A percentile compares a stretch with the other conserved stretches of the same genome.
Conservation (phyloP, 2,329 filamentous ascomycete genomes). For the Aspergillus costaricaensis region DNA sequence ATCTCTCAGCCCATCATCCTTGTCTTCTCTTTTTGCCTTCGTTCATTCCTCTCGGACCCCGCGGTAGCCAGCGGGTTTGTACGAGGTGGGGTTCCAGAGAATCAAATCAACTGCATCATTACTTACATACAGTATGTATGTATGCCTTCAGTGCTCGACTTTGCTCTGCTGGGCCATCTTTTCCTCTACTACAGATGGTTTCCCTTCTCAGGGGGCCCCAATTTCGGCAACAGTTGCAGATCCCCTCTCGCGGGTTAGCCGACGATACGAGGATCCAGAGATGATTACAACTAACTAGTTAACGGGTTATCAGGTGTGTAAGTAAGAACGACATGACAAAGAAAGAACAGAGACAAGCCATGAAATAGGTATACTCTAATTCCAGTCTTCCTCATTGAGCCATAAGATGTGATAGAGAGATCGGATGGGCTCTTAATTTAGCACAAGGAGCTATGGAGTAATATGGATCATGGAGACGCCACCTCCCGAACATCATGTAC, state of each 20-base stretch:
- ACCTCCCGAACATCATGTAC: slow-evolving; percentile 3
- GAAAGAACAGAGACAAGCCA: neutral
- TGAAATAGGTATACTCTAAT: neutral
- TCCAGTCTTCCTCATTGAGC: neutral
- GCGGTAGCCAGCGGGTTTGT: neutral
- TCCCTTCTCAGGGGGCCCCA: neutral
- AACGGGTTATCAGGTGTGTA: neutral
- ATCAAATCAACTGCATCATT: too few relatives aligned
- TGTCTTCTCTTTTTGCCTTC: neutral
- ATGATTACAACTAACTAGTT: neutral
- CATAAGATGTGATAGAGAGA: slow-evolving; percentile 2
- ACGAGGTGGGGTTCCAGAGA: neutral
- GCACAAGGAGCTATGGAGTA: neutral
- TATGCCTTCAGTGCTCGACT: too few relatives aligned
- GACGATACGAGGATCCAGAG: neutral
- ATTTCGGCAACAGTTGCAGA: slow-evolving; percentile 3
- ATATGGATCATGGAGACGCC: slow-evolving; percentile 1
- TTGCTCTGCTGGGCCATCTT: neutral
- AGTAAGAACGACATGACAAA: neutral
- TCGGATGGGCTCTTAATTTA: neutral
- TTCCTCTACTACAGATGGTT: neutral
- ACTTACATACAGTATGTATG: too few relatives aligned
- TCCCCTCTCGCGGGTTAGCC: neutral
- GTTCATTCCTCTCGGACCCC: neutral
- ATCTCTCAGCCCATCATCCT: too few relatives aligned